phyloP scores from a whole-genome alignment of 2,329 filamentous ascomycete species.

The Neofusicoccum sp. region DNA sequence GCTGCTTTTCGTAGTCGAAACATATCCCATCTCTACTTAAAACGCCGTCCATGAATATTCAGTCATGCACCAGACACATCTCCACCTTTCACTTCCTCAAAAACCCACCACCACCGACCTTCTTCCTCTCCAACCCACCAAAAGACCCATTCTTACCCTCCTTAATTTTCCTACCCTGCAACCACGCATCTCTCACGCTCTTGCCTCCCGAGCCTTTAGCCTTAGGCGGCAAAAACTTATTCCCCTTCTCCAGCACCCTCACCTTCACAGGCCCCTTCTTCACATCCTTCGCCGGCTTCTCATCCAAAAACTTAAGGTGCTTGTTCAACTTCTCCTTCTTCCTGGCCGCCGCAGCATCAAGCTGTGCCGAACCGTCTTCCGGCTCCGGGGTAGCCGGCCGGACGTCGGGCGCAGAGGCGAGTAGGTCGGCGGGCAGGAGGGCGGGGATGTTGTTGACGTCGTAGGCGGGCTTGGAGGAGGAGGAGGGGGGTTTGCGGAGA shows the following conservation, averaged over 20 bases:
- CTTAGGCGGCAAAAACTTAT: slow-evolving; percentile 48
- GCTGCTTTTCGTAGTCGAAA: too few species aligned
- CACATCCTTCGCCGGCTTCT: slow-evolving; percentile 53
- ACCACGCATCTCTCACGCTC: slow-evolving; percentile 43
- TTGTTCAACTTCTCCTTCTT: slow-evolving; percentile 50
- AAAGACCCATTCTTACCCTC: slow-evolving; percentile 24
- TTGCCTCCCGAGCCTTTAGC: slow-evolving; percentile 42
- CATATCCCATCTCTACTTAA: not conserved
- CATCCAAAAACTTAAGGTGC: slow-evolving; percentile 52
- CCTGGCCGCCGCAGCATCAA: slow-evolving; percentile 32
- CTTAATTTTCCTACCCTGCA: slow-evolving; percentile 43
- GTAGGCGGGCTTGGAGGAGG: slow-evolving; percentile 22
- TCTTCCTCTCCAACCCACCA: slow-evolving; percentile 32
- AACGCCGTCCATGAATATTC: not conserved
- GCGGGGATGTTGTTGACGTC: slow-evolving; percentile 47
- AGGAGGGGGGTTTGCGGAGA: not conserved
- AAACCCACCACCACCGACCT: slow-evolving; percentile 32
- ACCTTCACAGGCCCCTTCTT: slow-evolving; percentile 53
- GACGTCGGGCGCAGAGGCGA: slow-evolving; percentile 49
- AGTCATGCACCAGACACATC: not conserved
- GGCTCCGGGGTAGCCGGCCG: slow-evolving; percentile 50
- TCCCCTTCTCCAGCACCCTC: slow-evolving; percentile 50
- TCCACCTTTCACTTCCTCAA: slow-evolving; percentile 26
- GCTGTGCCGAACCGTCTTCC: slow-evolving; percentile 33
- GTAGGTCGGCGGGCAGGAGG: slow-evolving; percentile 55